Conservation (phyloP, 331 rosid genomes). For the Acacia pycnantha region DNA sequence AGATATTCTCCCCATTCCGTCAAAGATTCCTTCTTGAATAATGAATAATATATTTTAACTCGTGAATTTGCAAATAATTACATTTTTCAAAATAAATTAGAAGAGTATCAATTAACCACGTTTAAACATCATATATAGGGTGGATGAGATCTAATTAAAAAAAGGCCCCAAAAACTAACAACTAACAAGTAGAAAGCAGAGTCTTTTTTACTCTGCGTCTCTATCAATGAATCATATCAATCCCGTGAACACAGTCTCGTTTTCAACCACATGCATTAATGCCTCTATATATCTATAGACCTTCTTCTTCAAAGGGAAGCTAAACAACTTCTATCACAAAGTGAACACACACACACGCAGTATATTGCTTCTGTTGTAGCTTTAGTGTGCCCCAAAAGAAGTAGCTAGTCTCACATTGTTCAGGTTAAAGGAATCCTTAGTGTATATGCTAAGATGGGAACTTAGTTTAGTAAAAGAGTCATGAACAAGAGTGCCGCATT, state of each 20-base stretch:
- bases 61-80: background rate
- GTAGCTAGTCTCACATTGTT: background rate
- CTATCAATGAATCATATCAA: background rate
- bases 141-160: background rate
- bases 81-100: background rate
- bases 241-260: background rate
- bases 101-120: background rate
- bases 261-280: background rate
- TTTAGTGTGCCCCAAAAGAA: background rate
- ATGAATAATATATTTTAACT: no score
- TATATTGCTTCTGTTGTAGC: background rate
- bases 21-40: no score
- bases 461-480: background rate
- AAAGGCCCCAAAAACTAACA: background rate
- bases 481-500: background rate
- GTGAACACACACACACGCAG: background rate
- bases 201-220: background rate
- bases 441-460: no score
- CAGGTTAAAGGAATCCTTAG: background rate
- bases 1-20: no score
- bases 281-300: background rate
- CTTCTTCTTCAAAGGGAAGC: background rate
- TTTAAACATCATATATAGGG: background rate
- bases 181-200: background rate
- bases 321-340: background rate